Evolutionary conservation across 768 basidiomycete genomes (phyloP), one percentile per base, ranked within the genome.

Genomic region (Lentinus tigrinus): DNA sequence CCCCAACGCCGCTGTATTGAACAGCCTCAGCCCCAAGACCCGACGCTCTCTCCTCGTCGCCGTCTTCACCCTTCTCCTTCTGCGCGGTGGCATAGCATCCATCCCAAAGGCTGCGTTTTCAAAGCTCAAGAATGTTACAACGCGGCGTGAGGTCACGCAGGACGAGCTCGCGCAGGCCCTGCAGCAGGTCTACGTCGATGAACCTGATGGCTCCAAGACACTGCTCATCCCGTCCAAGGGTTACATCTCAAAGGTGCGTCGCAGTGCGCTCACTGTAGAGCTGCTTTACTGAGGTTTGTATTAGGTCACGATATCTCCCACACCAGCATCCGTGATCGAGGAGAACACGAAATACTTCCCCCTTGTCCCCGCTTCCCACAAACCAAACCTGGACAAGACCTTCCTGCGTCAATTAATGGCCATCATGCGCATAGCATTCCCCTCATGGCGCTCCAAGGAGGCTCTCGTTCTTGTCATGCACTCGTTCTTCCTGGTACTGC

Each of bases 401-500:
- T 94, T 92, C 68, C 71, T 92, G 57, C 74, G 78, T 19, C 92
- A 94, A 67, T 83, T 96, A 10, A 73, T 82, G 16, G 83, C 91
- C 2, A 84, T 96, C 51, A 70, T 94, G 27, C 83, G 87, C 21
- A 83, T 97, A 58, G 85, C 81, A 21, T 85, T 88, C 65, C 91
- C 83, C 19, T 82, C 79, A 38, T 78, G 76, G 62, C 76, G 73
- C 26, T 84, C 85, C 2, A 87, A 86, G 62, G 94, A 98, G 66
- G 78, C 87, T 0, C 75, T 87, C 31, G 78, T 97, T 36, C 78
- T 98, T 17, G 72, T 82, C 7, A 70, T 88, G 0, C 95, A 98
- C 72, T 92, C 92, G 0, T 81, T 81, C 56, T 98, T 98, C 73
- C 81, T 98, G 52, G 81, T 98, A 2, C 72, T 91, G 24, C 76